Conservation (phyloP, 2,329 filamentous ascomycete species). For the Claviceps paspali region DNA sequence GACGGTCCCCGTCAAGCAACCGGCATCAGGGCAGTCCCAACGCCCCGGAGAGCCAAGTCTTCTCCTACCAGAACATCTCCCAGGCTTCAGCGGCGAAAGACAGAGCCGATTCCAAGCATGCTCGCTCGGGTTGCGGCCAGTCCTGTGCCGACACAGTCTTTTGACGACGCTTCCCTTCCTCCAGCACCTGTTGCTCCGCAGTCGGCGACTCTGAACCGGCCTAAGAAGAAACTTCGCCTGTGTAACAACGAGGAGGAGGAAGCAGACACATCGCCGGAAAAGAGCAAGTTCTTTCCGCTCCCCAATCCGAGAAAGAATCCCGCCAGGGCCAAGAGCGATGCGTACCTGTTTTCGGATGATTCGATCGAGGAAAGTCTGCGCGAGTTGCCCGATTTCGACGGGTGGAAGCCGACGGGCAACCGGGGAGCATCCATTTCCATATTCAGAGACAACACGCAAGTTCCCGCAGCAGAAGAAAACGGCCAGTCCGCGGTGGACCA, state of each 20-base stretch:
- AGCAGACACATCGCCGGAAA: constrained; percentile 22
- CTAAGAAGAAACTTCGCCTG: constrained; percentile 41
- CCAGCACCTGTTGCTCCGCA: constrained; percentile 5
- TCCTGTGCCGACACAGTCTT: constrained; percentile 8
- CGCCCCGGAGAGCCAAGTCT: constrained; percentile 7
- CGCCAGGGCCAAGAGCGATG: constrained; percentile 21
- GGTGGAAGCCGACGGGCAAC: constrained; percentile 26
- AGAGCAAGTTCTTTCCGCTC: constrained; percentile 39
- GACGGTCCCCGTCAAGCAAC: constrained; percentile 17
- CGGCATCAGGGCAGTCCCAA: constrained; percentile 2
- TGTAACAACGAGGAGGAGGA: constrained; percentile 27
- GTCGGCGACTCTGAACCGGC: constrained; percentile 19
- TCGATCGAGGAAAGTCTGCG: constrained; percentile 39
- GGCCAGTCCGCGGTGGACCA: constrained; percentile 4
- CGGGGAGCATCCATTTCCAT: constrained; percentile 24
- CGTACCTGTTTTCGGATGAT: constrained; percentile 38
- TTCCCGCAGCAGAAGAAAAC: constrained; percentile 9
- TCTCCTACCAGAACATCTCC: constrained; percentile 18
- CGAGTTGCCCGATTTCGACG: constrained; percentile 35
- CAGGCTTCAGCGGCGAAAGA: constrained; percentile 32
- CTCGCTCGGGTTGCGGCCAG: constrained; percentile 16
- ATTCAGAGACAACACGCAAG: constrained; percentile 27
- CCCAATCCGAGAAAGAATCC: constrained; percentile 13
- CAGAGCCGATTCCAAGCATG: constrained; percentile 34
- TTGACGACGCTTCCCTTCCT: constrained; percentile 5